Conservation (phyloP, 1,139 yeast genomes). For the Kodamaea derodonti region DNA sequence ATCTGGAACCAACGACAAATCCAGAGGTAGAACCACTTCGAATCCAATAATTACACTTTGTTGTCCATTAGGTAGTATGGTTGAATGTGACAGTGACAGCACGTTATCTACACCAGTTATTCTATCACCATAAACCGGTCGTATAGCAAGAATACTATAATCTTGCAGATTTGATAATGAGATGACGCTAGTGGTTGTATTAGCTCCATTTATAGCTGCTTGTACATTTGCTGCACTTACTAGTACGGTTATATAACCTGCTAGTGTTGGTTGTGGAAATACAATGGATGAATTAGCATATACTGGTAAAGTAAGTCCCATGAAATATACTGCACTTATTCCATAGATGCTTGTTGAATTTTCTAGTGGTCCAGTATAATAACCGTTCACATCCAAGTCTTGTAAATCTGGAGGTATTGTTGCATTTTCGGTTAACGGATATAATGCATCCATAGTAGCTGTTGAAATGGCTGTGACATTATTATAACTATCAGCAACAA, state of each 20-base stretch:
- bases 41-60: conserved; percentile 25
- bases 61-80: conserved; percentile 1
- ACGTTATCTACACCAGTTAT: conserved; percentile 13
- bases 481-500: conserved; percentile 34
- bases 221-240: conserved; percentile 55
- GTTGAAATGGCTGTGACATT: conserved; percentile 26
- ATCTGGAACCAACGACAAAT: conserved; percentile 23
- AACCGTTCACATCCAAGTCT: conserved; percentile 29
- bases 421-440: conserved; percentile 47
- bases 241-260: conserved; percentile 71
- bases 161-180: conserved; percentile 13
- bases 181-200: conserved; percentile 21
- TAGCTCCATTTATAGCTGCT: conserved; percentile 16
- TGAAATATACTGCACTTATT: conserved; percentile 23
- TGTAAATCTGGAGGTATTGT: conserved; percentile 36
- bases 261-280: conserved; percentile 51
- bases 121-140: conserved; percentile 23
- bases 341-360: conserved; percentile 24
- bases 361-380: conserved; percentile 57
- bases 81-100: conserved; percentile 1
- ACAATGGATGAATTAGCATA: conserved; percentile 70
- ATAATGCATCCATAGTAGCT: conserved; percentile 38
- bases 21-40: conserved; percentile 33
- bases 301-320: conserved; percentile 68
- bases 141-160: conserved; percentile 31